Evolutionary conservation across 2,329 filamentous ascomycete species (phyloP), one percentile per base, ranked within the genome.

Genomic region (Incumbomyces delicatus): DNA sequence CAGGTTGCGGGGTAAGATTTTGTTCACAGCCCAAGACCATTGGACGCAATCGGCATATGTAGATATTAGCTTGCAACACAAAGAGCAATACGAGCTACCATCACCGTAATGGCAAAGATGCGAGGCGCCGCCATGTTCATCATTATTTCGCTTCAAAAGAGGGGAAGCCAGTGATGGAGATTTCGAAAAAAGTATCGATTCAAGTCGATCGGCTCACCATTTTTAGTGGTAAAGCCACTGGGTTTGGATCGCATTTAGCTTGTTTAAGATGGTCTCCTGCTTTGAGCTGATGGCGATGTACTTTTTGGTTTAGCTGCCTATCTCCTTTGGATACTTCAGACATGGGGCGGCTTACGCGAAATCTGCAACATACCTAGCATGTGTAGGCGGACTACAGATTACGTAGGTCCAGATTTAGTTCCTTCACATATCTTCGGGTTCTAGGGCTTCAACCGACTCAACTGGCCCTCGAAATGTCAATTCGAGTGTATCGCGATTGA

Each of bases 141-240:
- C 31, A 37, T 36, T 17, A 44, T 42, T 14, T n/a, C 16, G 13
- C 11, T 30, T n/a, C 31, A 36, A 43, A 44, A 44, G 41, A 44
- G 41, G 41, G 41, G 41, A 44, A 44, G 17, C 27, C 31, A 6
- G 33, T 22, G 14, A 17, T 10, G n/a, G 32, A 37, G 31, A 18
- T 22, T 27, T 27, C 22, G 22, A 18, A 22, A 35, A 36, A 10
- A 32, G 41, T 17, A 44, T 35, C 20, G 27, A 29, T 16, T 6
- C n/a, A 27, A 17, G 27, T 13, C 27, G 40, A 32, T 32, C 40
- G 6, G n/a, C 27, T 16, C 12, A 33, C 27, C 27, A 32, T 3
- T 11, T 42, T 13, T 27, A 16, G 12, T 32, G 22, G 22, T 4
- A 14, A 14, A 35, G 33, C n/a, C 33, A n/a, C 11, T n/a, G 33